Percentiles rank a stretch among this genome's conserved stretches.
These are phyloP conservation scores for Hericium coralloides DNA, from an alignment of 768 basidiomycete genomes.

Conservation along the genomic window DNA sequence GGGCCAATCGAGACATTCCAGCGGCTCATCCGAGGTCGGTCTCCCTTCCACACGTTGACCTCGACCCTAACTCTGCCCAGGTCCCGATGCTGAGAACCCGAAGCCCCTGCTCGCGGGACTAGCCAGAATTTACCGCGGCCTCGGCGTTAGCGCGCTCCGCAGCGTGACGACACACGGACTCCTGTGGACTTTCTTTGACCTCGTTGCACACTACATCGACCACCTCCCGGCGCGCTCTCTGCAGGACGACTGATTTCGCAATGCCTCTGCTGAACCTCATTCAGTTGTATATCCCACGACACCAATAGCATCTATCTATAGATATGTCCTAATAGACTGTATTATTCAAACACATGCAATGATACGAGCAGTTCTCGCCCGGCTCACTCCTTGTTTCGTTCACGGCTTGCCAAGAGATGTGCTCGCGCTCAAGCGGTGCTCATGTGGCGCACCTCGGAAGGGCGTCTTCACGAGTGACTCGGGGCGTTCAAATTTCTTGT, in stretches of 20 bases:
- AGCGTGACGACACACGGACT: slow-evolving; percentile 92
- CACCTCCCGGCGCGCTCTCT: slow-evolving; percentile 26
- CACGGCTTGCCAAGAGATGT: neutral
- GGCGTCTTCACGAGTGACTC: too few relatives aligned
- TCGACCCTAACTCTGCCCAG: slow-evolving; percentile 25
- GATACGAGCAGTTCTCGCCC: neutral
- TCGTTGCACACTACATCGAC: slow-evolving; percentile 68
- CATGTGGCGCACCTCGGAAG: too few relatives aligned
- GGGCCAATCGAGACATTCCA: slow-evolving; percentile 64
- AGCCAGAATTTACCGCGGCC: slow-evolving; percentile 81
- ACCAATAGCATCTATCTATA: slow-evolving; percentile 2
- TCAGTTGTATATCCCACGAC: neutral
- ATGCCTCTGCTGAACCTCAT: too few relatives aligned
- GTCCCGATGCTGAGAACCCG: slow-evolving; percentile 71
- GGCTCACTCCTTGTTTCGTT: neutral
- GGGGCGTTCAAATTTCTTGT: too few relatives aligned
- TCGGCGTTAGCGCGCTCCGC: slow-evolving; percentile 87
- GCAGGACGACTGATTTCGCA: neutral
- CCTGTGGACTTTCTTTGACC: slow-evolving; percentile 90
- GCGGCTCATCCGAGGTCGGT: slow-evolving; percentile 71
- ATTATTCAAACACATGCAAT: neutral
- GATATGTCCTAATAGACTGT: slow-evolving; percentile 4
- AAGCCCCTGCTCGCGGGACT: slow-evolving; percentile 72
- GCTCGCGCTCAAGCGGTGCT: neutral
- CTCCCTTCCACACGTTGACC: neutral